These are phyloP conservation scores for Limonium bicolor DNA, from an alignment of 148 eudicot species.

Conservation along the genomic window DNA sequence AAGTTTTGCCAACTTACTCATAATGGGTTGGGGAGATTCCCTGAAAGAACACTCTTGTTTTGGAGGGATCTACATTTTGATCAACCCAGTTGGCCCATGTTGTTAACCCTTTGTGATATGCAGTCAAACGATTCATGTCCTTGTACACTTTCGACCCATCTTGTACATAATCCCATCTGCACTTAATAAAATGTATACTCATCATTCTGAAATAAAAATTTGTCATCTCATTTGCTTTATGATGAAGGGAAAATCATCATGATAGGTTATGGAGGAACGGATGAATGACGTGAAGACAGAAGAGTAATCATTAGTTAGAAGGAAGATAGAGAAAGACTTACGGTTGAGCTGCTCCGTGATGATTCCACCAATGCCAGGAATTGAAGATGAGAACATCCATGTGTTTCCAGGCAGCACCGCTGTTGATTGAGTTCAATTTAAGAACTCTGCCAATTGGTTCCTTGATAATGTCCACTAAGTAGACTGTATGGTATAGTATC, in stretches of 20 bases:
- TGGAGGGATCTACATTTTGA: conserved; percentile 37
- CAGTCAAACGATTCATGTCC: conserved; percentile 75
- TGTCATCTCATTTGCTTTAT: no score
- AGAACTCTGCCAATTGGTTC: conserved; percentile 51
- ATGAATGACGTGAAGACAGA: background rate
- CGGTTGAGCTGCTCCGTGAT: conserved; percentile 56
- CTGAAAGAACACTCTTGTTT: conserved; percentile 79
- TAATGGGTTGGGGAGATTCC: conserved; percentile 94
- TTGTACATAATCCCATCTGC: conserved; percentile 84
- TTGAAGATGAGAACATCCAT: conserved; percentile 81
- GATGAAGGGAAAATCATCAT: background rate
- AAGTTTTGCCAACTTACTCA: no score
- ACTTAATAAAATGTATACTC: conserved; percentile 5
- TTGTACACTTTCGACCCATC: conserved; percentile 46
- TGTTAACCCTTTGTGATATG: conserved; percentile 59
- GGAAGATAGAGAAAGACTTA: conserved; percentile 9
- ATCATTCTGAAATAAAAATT: no score
- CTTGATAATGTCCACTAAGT: conserved; percentile 58
- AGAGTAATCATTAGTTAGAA: no score
- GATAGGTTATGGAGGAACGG: background rate
- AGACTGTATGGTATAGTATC: conserved; percentile 46
- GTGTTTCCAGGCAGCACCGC: conserved; percentile 58
- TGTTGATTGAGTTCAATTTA: conserved; percentile 57
- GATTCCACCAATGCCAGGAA: conserved; percentile 98
- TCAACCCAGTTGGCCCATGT: conserved; percentile 96